Percentiles rank a stretch among this genome's conserved stretches.
Evolutionary conservation across 1,284 basidiomycete genomes (phyloP).

Genomic region (Fomitopsis betulina): DNA sequence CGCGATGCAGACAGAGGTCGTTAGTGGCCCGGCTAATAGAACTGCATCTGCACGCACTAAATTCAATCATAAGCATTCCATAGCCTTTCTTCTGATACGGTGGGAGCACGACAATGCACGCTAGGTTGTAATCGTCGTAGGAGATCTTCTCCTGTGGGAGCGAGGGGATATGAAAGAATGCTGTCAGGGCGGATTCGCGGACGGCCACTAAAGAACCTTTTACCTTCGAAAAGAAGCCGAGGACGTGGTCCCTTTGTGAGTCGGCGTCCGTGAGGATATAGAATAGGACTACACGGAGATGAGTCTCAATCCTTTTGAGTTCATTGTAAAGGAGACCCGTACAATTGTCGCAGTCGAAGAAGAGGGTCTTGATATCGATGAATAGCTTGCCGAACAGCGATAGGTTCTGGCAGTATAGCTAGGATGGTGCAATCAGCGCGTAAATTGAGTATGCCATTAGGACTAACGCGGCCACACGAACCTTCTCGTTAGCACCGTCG

Average conservation of each 20-base stretch:
- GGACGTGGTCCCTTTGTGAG: conserved; percentile 70
- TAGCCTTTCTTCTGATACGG: conserved; percentile 90
- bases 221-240: conserved; percentile 96
- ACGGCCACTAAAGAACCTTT: background rate
- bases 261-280: conserved; percentile 91
- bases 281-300: conserved; percentile 63
- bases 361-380: conserved; percentile 97
- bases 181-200: conserved; percentile 4
- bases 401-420: conserved; percentile 96
- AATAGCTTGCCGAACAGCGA: conserved; percentile 98
- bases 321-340: conserved; percentile 21
- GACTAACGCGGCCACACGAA: conserved; percentile 29
- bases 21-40: background rate
- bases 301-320: background rate
- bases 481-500: conserved; percentile 84
- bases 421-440: conserved; percentile 9
- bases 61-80: conserved; percentile 96
- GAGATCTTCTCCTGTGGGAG: conserved; percentile 83
- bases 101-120: conserved; percentile 94
- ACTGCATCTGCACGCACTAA: conserved; percentile 63
- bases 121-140: conserved; percentile 96
- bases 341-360: conserved; percentile 91
- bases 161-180: background rate
- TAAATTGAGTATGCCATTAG: conserved; percentile 1
- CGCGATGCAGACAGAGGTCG: background rate